These are phyloP conservation scores for Wallacemonas sp. DNA, from an alignment of 208 protist species.

Conservation along the genomic window DNA sequence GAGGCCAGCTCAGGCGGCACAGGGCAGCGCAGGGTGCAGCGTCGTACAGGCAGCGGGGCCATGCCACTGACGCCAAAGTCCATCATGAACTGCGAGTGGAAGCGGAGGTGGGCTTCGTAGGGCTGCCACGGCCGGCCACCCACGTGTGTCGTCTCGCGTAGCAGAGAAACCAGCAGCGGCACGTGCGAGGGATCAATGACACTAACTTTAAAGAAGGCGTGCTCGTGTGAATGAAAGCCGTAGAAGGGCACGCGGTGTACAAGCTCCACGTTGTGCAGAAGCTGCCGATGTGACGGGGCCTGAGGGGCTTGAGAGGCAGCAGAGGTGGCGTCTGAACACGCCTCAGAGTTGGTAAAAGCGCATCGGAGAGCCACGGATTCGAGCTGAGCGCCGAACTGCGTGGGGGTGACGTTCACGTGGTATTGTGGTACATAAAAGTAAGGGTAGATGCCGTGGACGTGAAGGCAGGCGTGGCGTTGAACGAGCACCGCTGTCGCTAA, in stretches of 20 bases:
- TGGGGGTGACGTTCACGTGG: conserved; percentile 40
- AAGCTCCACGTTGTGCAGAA: conserved; percentile 73
- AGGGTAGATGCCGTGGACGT: conserved; percentile 81
- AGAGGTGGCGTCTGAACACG: too few species aligned
- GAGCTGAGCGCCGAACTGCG: conserved; percentile 79
- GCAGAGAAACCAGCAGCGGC: conserved; percentile 32
- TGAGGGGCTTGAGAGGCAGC: neutral
- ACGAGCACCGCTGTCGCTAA: neutral
- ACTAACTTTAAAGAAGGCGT: conserved; percentile 63
- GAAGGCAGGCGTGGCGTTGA: conserved; percentile 58
- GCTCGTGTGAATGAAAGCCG: conserved; percentile 50
- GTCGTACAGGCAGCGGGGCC: conserved; percentile 42
- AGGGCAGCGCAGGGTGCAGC: conserved; percentile 21
- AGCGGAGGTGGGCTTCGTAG: conserved; percentile 61
- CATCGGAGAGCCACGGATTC: conserved; percentile 54
- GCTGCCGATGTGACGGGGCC: conserved; percentile 22
- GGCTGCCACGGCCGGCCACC: conserved; percentile 62
- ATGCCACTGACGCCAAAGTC: conserved; percentile 64
- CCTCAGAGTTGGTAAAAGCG: too few species aligned
- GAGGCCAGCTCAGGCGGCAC: neutral
- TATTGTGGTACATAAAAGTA: conserved; percentile 71
- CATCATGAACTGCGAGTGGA: conserved; percentile 79
- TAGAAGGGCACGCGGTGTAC: conserved; percentile 69
- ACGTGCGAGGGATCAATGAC: conserved; percentile 58
- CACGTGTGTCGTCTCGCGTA: conserved; percentile 50